Percentiles rank a stretch among this genome's conserved stretches.
phyloP scores from a whole-genome alignment of 2,329 filamentous ascomycete genomes.

The Diaporthe sp. region DNA sequence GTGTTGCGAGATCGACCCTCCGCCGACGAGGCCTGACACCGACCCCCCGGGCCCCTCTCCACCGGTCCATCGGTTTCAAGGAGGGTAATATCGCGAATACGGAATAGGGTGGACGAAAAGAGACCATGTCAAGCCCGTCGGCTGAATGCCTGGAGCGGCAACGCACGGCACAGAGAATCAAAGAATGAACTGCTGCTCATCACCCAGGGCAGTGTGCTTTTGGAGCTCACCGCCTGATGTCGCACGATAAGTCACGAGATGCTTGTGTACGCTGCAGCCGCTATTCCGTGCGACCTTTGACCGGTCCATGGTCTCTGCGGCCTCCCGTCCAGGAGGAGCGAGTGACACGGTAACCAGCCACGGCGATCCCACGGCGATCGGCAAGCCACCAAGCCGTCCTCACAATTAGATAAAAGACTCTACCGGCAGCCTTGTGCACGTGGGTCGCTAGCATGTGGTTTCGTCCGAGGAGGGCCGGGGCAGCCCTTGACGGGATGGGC shows the following conservation, averaged over 20 bases:
- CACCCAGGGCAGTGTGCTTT: background rate
- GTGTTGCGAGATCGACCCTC: background rate
- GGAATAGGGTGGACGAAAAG: background rate
- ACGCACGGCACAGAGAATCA: background rate
- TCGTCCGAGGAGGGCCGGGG: background rate
- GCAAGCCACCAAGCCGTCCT: background rate
- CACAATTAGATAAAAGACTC: background rate
- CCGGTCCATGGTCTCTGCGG: background rate
- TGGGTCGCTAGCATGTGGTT: background rate
- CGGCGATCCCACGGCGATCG: background rate
- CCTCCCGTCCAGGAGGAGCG: background rate
- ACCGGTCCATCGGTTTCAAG: too few relatives aligned
- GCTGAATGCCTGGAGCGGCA: background rate
- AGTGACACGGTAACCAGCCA: background rate
- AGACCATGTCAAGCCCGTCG: background rate
- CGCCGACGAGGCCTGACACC: background rate
- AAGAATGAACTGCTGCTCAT: background rate
- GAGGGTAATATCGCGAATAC: background rate
- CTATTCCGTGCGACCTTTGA: background rate
- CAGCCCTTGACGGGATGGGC: background rate
- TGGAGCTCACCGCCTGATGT: slow-evolving; percentile 13
- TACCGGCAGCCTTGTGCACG: background rate
- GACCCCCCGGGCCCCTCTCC: background rate
- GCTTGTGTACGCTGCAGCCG: background rate
- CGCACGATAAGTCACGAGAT: slow-evolving; percentile 31